A percentile compares a stretch with the other conserved stretches of the same genome.
Evolutionary conservation across 2,329 filamentous ascomycete genomes (phyloP).

Genomic region (Verticillium klebahnii): DNA sequence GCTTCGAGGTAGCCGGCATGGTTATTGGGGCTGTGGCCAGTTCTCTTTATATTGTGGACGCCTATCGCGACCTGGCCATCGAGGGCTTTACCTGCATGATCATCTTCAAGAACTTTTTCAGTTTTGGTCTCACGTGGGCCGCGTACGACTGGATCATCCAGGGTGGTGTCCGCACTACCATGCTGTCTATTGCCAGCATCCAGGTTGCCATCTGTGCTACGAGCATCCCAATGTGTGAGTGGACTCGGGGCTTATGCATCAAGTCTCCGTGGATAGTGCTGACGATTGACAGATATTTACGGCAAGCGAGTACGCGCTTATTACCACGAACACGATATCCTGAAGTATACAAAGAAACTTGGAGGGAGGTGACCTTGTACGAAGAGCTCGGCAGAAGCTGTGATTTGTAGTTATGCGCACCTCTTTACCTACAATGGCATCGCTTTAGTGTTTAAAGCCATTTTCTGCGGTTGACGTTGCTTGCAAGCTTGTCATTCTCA

Average conservation of each 20-base stretch:
- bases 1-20: conserved; percentile 81
- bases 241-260: neutral
- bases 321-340: conserved; percentile 69
- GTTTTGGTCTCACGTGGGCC: conserved; percentile 77
- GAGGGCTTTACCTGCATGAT: conserved; percentile 88
- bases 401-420: neutral
- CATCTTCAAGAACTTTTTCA: conserved; percentile 94
- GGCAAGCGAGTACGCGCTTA: conserved; percentile 74
- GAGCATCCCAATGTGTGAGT: conserved; percentile 76
- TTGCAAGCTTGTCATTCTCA: neutral
- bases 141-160: conserved; percentile 78
- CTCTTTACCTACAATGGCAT: neutral
- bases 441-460: no score
- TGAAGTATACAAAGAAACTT: conserved; percentile 31
- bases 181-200: conserved; percentile 69
- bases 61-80: conserved; percentile 82
- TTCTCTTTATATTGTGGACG: conserved; percentile 87
- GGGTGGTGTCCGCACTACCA: conserved; percentile 56
- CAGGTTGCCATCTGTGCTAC: conserved; percentile 73
- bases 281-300: conserved; percentile 55
- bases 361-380: neutral
- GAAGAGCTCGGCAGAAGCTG: neutral
- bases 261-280: neutral
- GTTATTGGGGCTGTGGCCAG: conserved; percentile 84
- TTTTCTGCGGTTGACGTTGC: neutral